Base-by-base conservation (phyloP, 176 grass and related monocot genomes). In the Poa annua region DNA sequence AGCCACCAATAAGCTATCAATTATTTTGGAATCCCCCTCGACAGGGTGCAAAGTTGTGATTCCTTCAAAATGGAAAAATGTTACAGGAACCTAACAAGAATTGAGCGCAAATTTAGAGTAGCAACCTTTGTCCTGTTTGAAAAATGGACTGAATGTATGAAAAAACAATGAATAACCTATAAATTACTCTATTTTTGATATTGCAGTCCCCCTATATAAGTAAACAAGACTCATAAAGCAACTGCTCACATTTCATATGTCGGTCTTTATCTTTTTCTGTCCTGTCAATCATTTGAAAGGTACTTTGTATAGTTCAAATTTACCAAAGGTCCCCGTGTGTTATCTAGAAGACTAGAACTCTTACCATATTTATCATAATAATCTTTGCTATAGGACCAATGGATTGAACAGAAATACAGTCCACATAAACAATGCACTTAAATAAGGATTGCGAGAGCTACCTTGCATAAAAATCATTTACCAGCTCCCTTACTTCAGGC, bases 401-500 rank as follows among this genome's bases (percentile, higher is more conserved):
- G 25, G 22, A 73, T 73, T 51, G 16, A 51, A 74, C 17, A 52
- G 15, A 52, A 74, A 29, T 20, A 51, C 71, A 51, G 11, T 15
- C 42, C 71, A 17, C 25, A 74, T 15, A 32, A 52, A 74, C 51
- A 8, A 74, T 74, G 8, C 47, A 74, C 24, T 52, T 74, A 16
- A 52, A 52, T 11, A 74, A 11, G 47, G 71, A 74, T 33, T 51
- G 19, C 19, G 15, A 26, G 25, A 50, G 15, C 6, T 89, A 99
- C 97, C 97, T 99, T 84, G 93, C 88, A 85, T 99, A 99, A 87
- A 99, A 99, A 72, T 99, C 97, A 89, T 99, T 92, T 71, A 99
- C 94, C 66, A 99, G 91, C 80, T 99, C 97, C 81, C 97, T 87
- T 51, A 92, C 93, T 96, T 99, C 97, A 85, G 97, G 97, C 68